Evolutionary conservation across 2,329 filamentous ascomycete species (phyloP), one percentile per base, ranked within the genome.

Genomic region (Pochonia chlamydosporia): DNA sequence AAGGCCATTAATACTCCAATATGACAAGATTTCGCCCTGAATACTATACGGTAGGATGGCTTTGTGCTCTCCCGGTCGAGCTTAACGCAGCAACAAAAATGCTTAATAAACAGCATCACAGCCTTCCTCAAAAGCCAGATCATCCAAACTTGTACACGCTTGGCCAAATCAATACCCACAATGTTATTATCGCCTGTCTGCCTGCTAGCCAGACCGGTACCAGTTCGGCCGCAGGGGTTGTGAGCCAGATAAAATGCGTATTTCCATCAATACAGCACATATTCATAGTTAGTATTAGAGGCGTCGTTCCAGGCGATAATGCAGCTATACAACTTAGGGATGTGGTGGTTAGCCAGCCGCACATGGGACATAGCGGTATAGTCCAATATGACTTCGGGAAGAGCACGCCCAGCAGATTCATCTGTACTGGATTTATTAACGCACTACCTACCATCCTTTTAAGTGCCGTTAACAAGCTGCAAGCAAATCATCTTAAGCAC

Each of bases 181-280:
- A 62, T 28, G 57, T 65, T 16, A 59, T 65, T 11, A 54, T 67
- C 23, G 59, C 57, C 1, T 52, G 52, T 40, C 44, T 67, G 2
- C 65, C 65, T 4, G 50, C 56, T n/a, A 63, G 64, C 1, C 52
- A 56, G 28, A 58, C 57, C 25, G 65, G 65, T 3, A 61, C 43
- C 21, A 51, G 40, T 9, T 59, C 61, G 7, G 64, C 66, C 10
- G 53, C 62, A 13, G 47, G 40, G 0, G 59, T 69, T 2, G 63
- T 60, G 11, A 50, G 45, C 35, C 52, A 63, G 31, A 63, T 70
- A 58, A 31, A 58, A 11, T 46, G 48, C 18, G 60, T 47, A n/a
- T 70, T 70, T 46, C 54, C 59, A 0, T 60, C 61, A 11, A 52
- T 57, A 5, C 30, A 47, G 2, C 28, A 54, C 5, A 40, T 47